Evolutionary conservation across 495 filamentous ascomycete genomes (phyloP), one percentile per base, ranked within the genome.

Genomic region (Penicillium argentinense): DNA sequence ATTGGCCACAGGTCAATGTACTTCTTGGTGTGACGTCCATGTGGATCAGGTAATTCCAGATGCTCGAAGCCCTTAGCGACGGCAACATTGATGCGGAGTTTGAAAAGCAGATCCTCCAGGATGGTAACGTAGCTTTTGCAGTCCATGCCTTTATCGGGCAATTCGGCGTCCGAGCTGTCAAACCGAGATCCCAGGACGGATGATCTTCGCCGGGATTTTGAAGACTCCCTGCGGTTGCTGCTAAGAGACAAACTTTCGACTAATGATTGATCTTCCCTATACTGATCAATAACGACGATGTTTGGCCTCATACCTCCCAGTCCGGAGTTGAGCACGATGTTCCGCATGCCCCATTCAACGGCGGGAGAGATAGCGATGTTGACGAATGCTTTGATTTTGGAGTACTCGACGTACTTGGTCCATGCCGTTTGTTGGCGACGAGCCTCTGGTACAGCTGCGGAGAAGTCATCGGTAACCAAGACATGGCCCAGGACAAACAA

Each of bases 1-100:
- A 95, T 91, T 0, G 89, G 89, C 89, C 89, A 95, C 8, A 95
- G 71, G 53, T 95, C 89, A 42, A 95, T 91, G 51, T 82, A 92
- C 54, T 84, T 87, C 62, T 93, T 93, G 3, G 65, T 69, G 36
- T 84, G 77, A 21, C 59, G 57, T 5, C 73, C 77, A 33, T 80
- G 68, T 3, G 73, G 62, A 28, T 74, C 62, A 0, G 89, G 88
- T 2, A 89, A 72, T 56, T 92, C 87, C 3, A 95, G 67, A 8
- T 81, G 64, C 39, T 89, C 80, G 44, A 95, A 95, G 5, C 89
- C 89, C 53, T 86, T 89, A 3, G 87, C 89, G 42, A 95, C 72
- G 2, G 89, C 89, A 36, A 95, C 89, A 60, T 95, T 95, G 37
- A 92, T 82, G 23, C 87, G 87, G 21, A 92, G 74, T 29, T 85